Evolutionary conservation across 2,329 filamentous ascomycete genomes (phyloP).

Genomic region (Ceratocystis lukuohia): DNA sequence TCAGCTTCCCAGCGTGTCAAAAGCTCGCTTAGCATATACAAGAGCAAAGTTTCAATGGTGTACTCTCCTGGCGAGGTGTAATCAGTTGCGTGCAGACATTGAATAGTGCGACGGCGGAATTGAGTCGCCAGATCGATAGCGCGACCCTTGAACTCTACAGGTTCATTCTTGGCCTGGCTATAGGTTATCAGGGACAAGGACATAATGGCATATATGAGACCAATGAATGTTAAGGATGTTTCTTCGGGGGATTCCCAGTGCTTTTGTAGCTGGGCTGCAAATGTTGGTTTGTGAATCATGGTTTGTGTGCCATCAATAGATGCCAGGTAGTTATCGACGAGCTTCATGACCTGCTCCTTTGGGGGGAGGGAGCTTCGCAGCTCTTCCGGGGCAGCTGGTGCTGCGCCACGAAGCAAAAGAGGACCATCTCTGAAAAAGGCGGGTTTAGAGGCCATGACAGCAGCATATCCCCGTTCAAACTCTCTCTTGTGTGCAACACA

Average conservation of each 20-base stretch:
- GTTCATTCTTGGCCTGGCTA: conserved; percentile 65
- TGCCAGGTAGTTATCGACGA: conserved; percentile 85
- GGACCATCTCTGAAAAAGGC: conserved; percentile 49
- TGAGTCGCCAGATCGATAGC: conserved; percentile 46
- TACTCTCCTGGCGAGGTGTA: conserved; percentile 62
- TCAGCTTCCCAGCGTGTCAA: conserved; percentile 62
- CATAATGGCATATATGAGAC: conserved; percentile 61
- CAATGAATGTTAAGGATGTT: conserved; percentile 65
- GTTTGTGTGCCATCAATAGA: conserved; percentile 58
- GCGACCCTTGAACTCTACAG: conserved; percentile 60
- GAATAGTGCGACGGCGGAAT: conserved; percentile 60
- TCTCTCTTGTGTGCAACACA: conserved; percentile 80
- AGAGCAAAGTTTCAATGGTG: conserved; percentile 64
- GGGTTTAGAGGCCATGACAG: conserved; percentile 56
- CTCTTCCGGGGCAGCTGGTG: conserved; percentile 59
- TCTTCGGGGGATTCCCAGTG: conserved; percentile 62
- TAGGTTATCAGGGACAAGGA: conserved; percentile 68
- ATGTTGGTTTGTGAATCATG: conserved; percentile 72
- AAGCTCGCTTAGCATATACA: conserved; percentile 66
- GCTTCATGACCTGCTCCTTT: conserved; percentile 67
- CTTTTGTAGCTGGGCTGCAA: conserved; percentile 54
- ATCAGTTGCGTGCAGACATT: conserved; percentile 62
- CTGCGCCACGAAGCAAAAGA: conserved; percentile 64
- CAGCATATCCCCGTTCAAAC: conserved; percentile 66
- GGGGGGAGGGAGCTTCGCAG: conserved; percentile 67